Evolutionary conservation across 2,329 filamentous ascomycete species (phyloP).

Genomic region (Hysterium pulicare): DNA sequence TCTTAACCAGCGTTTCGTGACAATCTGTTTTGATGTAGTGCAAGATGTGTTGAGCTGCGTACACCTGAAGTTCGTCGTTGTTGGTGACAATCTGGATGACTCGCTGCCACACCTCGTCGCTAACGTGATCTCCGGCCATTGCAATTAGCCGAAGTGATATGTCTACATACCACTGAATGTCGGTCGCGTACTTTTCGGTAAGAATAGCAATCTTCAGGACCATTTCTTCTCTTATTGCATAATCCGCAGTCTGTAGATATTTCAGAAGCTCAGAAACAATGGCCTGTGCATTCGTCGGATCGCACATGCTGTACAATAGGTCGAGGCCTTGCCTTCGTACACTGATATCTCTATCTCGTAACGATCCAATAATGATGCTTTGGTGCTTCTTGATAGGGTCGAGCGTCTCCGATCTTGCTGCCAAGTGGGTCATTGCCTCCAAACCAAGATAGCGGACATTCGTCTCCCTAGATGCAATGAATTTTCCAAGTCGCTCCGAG

Average conservation of each 20-base stretch:
- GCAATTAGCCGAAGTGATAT: constrained; percentile 92
- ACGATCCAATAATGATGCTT: constrained; percentile 87
- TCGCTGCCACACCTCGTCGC: constrained; percentile 98
- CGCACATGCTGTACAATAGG: constrained; percentile 98
- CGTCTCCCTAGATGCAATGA: constrained; percentile 94
- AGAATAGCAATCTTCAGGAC: constrained; percentile 97
- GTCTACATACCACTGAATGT: constrained; percentile 99
- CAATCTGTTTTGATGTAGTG: constrained; percentile 94
- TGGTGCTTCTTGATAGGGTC: constrained; percentile 99
- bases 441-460: constrained; percentile 95
- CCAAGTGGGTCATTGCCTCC: constrained; percentile 97
- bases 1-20: constrained; percentile 96
- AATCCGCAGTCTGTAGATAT: constrained; percentile 94
- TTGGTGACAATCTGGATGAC: constrained; percentile 99
- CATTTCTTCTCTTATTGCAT: constrained; percentile 98
- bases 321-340: constrained; percentile 94
- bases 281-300: constrained; percentile 85
- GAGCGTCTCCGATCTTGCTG: constrained; percentile 86
- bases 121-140: constrained; percentile 96
- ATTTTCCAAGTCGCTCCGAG: constrained; percentile 83
- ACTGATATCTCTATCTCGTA: constrained; percentile 95
- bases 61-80: constrained; percentile 96
- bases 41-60: constrained; percentile 88
- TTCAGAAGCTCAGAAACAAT: constrained; percentile 92
- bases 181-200: constrained; percentile 96